Conservation (phyloP, 352 stramenopile genomes). For the Globisporangium abappressorium region DNA sequence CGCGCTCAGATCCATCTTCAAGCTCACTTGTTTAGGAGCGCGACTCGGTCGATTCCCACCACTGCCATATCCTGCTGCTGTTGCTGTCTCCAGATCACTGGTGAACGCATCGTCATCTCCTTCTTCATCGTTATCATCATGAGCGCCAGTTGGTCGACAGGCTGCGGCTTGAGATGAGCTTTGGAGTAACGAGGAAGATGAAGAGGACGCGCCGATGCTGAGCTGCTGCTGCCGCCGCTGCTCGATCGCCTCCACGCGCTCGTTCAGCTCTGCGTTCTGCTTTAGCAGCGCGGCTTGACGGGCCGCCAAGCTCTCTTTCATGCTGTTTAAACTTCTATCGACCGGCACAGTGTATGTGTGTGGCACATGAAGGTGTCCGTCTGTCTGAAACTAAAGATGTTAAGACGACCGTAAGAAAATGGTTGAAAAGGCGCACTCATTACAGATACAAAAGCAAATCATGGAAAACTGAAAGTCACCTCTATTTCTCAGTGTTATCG, state of each 20-base stretch:
- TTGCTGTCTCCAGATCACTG: conserved; percentile 1
- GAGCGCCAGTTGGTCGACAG: background rate
- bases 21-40: conserved; percentile 17
- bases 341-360: background rate
- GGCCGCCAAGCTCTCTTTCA: conserved; percentile 62
- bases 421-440: background rate
- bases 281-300: conserved; percentile 55
- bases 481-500: background rate
- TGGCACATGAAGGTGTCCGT: background rate
- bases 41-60: conserved; percentile 3
- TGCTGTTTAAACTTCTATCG: conserved; percentile 6
- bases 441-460: background rate
- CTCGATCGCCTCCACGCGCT: conserved; percentile 66
- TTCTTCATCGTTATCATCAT: background rate
- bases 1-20: conserved; percentile 45
- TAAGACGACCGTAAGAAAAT: background rate
- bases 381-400: background rate
- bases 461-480: background rate
- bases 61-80: background rate
- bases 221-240: conserved; percentile 54
- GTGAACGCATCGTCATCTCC: conserved; percentile 2
- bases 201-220: conserved; percentile 11
- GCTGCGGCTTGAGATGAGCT: background rate
- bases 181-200: conserved; percentile 4
- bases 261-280: conserved; percentile 63